Evolutionary conservation across 208 protist species (phyloP).

Genomic region (Trypanosoma vivax): DNA sequence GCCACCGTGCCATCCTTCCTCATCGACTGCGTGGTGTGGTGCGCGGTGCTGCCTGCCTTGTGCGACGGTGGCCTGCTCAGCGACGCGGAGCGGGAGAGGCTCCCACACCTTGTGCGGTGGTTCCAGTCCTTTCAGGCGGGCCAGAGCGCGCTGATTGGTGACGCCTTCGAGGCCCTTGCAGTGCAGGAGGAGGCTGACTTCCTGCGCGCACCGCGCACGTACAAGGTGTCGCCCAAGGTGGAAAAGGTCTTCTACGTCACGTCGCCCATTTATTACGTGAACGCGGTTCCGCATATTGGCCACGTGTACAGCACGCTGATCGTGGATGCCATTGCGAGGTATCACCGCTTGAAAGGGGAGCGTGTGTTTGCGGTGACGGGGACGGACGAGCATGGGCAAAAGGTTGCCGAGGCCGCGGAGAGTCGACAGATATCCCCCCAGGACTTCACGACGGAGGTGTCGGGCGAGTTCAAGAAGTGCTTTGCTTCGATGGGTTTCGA

Average conservation of each 20-base stretch:
- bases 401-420: conserved; percentile 92
- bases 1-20: conserved; percentile 32
- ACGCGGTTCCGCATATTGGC: conserved; percentile 87
- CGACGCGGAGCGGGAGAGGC: conserved; percentile 22
- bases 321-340: conserved; percentile 82
- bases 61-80: conserved; percentile 70
- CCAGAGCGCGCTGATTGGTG: conserved; percentile 47
- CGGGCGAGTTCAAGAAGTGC: conserved; percentile 86
- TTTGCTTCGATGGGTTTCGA: conserved; percentile 86
- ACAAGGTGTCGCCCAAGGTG: conserved; percentile 50
- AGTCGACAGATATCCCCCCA: conserved; percentile 62
- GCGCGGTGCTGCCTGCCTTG: conserved; percentile 65
- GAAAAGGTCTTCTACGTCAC: conserved; percentile 81
- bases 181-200: conserved; percentile 85
- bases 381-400: conserved; percentile 99
- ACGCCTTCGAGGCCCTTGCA: conserved; percentile 53
- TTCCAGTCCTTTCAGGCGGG: conserved; percentile 47
- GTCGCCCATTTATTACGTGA: conserved; percentile 91
- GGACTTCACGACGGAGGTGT: conserved; percentile 88
- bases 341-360: conserved; percentile 80
- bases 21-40: conserved; percentile 67
- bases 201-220: conserved; percentile 65
- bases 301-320: conserved; percentile 89
- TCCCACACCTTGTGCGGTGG: conserved; percentile 65
- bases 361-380: conserved; percentile 93